Base-by-base conservation (phyloP, 2,329 filamentous ascomycete genomes). In the Atkinsonella hypoxylon region DNA sequence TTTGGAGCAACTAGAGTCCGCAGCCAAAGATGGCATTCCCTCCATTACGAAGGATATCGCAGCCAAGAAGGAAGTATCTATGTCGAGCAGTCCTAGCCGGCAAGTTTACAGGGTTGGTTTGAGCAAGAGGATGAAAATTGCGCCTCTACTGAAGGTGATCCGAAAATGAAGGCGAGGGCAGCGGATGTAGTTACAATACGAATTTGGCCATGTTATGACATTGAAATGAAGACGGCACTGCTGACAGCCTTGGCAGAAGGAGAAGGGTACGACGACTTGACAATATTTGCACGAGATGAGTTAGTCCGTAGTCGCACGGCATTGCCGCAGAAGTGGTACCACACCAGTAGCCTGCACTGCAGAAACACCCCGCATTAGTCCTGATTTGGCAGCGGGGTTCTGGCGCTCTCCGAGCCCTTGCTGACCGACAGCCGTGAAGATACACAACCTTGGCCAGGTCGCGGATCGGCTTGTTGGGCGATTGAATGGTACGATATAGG, bases 51-150 rank as follows among this genome's bases (percentile, higher is more conserved):
- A 45, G 8, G 17, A 36, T 38, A 18, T 17, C 47, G 53, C 48
- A 49, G 44, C 13, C 30, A 57, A 52, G 13, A 57, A 49, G 39
- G 49, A 48, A 47, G 47, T 40, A 31, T 41, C 48, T 48, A 48
- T 54, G 41, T 51, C 53, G 13, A 58, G 57, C 49, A 32, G 31
- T 31, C 36, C 51, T 6, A 55, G 58, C 13, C 74, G 71, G 53
- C 72, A 72, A 15, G 55, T 69, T 15, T 75, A 73, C 54, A 67
- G 75, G 15, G 74, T 78, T 49, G 75, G 75, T 3, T 60, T 78
- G 55, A 78, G 75, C 63, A 76, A 70, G 60, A 67, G 62, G 57
- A 69, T 69, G 17, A 67, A 71, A 51, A 77, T 78, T 53, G 72
- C 75, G 36, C 74, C 75, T 30, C 59, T 78, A 49, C 62, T 78